These are phyloP conservation scores for Pseudodiploospora longispora DNA, from an alignment of 2,329 filamentous ascomycete genomes.

Conservation along the genomic window DNA sequence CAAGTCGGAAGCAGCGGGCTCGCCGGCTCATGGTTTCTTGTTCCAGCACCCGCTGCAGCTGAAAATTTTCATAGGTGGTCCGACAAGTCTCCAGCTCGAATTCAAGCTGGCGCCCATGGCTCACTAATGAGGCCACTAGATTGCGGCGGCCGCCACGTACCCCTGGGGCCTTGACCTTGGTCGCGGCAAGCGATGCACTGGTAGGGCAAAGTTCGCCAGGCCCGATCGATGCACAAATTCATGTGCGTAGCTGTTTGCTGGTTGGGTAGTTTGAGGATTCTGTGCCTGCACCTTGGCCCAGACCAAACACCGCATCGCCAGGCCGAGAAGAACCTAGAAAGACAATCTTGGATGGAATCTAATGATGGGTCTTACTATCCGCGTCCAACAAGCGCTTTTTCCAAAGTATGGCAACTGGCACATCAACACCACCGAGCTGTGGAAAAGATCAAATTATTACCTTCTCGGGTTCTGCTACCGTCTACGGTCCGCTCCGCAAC, in stretches of 20 bases:
- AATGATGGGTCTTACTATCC: too few species aligned
- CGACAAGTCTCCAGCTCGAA: constrained; percentile 1
- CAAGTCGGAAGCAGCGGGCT: constrained; percentile 8
- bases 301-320: too few species aligned
- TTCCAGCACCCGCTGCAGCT: constrained; percentile 2
- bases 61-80: not conserved
- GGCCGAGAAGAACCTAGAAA: constrained; percentile 3
- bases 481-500: not conserved
- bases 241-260: not conserved
- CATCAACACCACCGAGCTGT: too few species aligned
- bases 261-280: not conserved
- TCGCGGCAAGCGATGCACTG: not conserved
- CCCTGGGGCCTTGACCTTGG: constrained; percentile 2
- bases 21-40: not conserved
- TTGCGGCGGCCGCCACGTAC: constrained; percentile 5
- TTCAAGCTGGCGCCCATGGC: not conserved
- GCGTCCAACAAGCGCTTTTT: too few species aligned
- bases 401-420: too few species aligned
- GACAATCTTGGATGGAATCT: not conserved
- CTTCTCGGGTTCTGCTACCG: not conserved
- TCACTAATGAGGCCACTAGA: not conserved
- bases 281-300: too few species aligned
- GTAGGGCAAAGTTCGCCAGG: too few species aligned
- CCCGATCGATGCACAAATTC: too few species aligned
- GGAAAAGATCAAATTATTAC: too few species aligned